Base-by-base conservation (phyloP, 208 protist species). In the Kentomonas sorsogonicus region DNA sequence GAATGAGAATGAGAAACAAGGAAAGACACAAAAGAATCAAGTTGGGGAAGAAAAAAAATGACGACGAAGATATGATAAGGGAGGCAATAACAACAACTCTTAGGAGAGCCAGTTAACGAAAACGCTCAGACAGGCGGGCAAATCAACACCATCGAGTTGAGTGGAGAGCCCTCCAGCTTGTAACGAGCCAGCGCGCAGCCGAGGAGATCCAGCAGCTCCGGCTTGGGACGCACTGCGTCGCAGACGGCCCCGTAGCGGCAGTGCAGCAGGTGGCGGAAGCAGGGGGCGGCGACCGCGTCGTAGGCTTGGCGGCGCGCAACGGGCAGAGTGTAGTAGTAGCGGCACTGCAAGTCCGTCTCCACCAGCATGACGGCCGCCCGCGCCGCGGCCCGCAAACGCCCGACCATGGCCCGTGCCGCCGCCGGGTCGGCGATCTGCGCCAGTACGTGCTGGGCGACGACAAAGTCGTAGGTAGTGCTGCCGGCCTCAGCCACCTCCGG, bases 381-480 rank as follows among this genome's bases (percentile, higher is more conserved):
- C 33, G 73, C 67, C 2, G 50, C 6, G 0, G 31, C 3, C 1
- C 31, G 40, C 22, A 73, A 55, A 0, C 33, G 41, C 0, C n/a
- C 23, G 1, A 93, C 31, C 34, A 66, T 66, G 38, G 43, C 51
- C 33, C 44, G 38, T 0, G 79, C 72, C 22, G 41, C 47, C 11
- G 50, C 66, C 23, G 75, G 69, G 16, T 69, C 59, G 3, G 33
- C 16, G 25, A 86, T 55, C 18, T 60, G 55, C 25, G 70, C 63
- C 44, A 93, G 60, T 20, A 77, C 71, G 46, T 93, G 86, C 54
- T 88, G 82, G 33, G 86, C 45, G n/a, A 93, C 67, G 27, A 87
- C 69, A 60, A 93, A 89, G 53, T 93, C 78, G 38, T 60, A 85
- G 16, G 53, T 44, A 15, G 33, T 27, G n/a, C 29, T 38, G 33